Conservation (phyloP, 257 asterid genomes). For the Knoxia roxburghii region DNA sequence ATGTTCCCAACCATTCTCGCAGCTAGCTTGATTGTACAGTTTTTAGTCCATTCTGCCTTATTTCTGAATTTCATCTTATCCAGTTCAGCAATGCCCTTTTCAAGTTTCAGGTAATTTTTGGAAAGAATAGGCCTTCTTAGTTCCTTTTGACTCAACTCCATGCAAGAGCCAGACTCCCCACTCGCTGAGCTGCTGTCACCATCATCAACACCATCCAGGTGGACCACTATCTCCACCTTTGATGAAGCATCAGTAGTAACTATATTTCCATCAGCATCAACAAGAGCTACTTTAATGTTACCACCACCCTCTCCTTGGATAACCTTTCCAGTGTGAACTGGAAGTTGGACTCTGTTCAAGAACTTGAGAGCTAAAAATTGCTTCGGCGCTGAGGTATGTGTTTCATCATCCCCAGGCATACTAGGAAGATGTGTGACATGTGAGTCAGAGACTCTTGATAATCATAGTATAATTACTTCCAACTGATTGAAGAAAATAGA, state of each 20-base stretch:
- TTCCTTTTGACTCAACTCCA: not conserved
- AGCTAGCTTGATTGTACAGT: constrained; percentile 2
- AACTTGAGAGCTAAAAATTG: constrained; percentile 37
- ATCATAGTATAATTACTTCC: too few species aligned
- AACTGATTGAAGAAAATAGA: not conserved
- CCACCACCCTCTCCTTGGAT: constrained; percentile 29
- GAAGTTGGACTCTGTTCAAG: constrained; percentile 25
- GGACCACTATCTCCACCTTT: constrained; percentile 13
- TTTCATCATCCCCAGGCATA: constrained; percentile 22
- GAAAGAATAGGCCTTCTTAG: constrained; percentile 13
- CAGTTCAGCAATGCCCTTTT: constrained; percentile 1
- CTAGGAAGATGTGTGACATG: constrained; percentile 21
- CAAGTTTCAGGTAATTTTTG: not conserved
- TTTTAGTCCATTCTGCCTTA: constrained; percentile 3
- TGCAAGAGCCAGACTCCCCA: not conserved
- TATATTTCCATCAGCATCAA: constrained; percentile 22
- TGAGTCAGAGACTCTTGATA: too few species aligned
- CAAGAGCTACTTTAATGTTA: constrained; percentile 29
- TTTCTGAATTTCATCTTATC: constrained; percentile 7
- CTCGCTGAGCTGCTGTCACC: not conserved
- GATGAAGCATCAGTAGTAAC: constrained; percentile 32
- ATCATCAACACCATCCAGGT: not conserved
- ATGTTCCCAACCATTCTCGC: not conserved
- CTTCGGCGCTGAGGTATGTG: not conserved
- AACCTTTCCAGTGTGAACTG: constrained; percentile 32